A percentile compares a stretch with the other conserved stretches of the same genome.
Evolutionary conservation across 78 protist species (phyloP).

Genomic region (Planoprotostelium fungivorum): DNA sequence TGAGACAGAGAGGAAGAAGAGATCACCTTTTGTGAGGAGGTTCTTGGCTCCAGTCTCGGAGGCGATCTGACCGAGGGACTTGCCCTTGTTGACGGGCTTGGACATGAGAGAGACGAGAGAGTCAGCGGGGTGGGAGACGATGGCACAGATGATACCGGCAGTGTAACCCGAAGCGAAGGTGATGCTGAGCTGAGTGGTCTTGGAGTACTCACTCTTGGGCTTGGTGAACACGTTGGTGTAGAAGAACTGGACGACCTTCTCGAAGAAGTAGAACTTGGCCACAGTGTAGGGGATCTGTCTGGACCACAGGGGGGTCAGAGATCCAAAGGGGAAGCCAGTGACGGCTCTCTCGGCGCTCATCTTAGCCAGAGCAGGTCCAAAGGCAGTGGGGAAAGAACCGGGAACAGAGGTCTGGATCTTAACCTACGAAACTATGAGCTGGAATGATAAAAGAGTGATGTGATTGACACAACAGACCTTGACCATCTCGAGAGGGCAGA

Average conservation of each 20-base stretch:
- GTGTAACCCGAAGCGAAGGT: constrained; percentile 83
- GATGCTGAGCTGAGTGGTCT: constrained; percentile 57
- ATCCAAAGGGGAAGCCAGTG: constrained; percentile 42
- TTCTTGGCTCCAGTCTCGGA: background rate
- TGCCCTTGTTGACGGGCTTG: background rate
- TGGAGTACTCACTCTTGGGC: constrained; percentile 15
- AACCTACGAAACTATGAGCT: constrained; percentile 15
- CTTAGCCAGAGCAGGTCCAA: background rate
- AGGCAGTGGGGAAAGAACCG: constrained; percentile 23
- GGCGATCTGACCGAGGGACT: background rate
- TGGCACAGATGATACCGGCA: constrained; percentile 85
- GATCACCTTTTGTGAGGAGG: background rate
- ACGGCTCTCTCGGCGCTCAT: background rate
- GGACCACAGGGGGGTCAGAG: constrained; percentile 70
- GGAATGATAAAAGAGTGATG: background rate
- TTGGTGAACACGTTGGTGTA: constrained; percentile 24
- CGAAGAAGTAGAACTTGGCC: constrained; percentile 44
- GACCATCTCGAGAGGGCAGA: constrained; percentile 74
- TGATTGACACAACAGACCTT: background rate
- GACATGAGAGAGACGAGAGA: constrained; percentile 55
- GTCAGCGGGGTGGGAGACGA: constrained; percentile 95
- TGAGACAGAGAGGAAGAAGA: too few relatives aligned
- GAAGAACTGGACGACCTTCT: constrained; percentile 33
- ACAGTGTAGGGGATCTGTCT: constrained; percentile 93
- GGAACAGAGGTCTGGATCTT: constrained; percentile 24